Conservation (phyloP, 2,329 filamentous ascomycete species). For the Venturiaceae sp. region DNA sequence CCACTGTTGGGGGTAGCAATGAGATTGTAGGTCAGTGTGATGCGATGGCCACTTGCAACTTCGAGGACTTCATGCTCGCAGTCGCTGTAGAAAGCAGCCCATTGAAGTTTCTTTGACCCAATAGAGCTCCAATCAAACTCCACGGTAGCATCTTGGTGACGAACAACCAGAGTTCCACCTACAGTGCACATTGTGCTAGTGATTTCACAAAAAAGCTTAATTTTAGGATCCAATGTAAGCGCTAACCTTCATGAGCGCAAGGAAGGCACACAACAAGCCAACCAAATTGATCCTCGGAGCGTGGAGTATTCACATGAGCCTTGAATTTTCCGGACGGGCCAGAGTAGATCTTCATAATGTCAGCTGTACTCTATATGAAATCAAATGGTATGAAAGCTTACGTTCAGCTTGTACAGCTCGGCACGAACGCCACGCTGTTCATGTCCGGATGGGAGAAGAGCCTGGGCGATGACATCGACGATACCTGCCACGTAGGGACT, state of each 20-base stretch:
- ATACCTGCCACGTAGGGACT: constrained; percentile 43
- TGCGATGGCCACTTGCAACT: constrained; percentile 40
- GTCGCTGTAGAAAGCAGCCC: constrained; percentile 45
- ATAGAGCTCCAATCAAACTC: constrained; percentile 32
- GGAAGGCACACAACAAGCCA: constrained; percentile 45
- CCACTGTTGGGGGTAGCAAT: constrained; percentile 30
- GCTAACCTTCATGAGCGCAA: constrained; percentile 19
- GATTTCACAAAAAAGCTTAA: not conserved
- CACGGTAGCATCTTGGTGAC: constrained; percentile 26
- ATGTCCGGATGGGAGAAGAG: constrained; percentile 28
- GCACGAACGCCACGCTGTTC: constrained; percentile 26
- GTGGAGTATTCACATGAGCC: constrained; percentile 44
- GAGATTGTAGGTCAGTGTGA: constrained; percentile 55
- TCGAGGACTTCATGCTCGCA: constrained; percentile 43
- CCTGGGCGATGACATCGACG: constrained; percentile 38
- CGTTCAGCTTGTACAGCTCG: constrained; percentile 50
- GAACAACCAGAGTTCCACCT: constrained; percentile 35
- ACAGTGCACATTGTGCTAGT: constrained; percentile 10
- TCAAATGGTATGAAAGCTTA: constrained; percentile 13
- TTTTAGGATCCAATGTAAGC: not conserved
- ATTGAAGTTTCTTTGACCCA: constrained; percentile 20
- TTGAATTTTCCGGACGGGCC: constrained; percentile 42
- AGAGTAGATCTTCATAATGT: constrained; percentile 34
- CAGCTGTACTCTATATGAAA: not conserved
- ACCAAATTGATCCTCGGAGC: constrained; percentile 38